Percentiles rank a stretch among this genome's conserved stretches.
phyloP scores from a whole-genome alignment of 805 yeast species.

The Candida silvatica region DNA sequence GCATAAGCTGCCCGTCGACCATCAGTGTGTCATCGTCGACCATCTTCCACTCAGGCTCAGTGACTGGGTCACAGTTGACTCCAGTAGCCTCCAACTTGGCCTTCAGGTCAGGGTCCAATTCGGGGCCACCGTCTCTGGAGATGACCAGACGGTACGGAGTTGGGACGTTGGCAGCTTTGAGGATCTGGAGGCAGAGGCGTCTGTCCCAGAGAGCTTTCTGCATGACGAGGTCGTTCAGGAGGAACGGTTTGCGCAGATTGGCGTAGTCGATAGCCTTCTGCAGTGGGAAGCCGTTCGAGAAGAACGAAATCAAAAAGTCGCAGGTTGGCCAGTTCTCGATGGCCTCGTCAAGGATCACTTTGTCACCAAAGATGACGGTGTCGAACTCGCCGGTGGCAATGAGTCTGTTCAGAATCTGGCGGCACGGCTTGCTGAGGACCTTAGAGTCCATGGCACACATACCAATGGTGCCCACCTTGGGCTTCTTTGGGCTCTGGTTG shows the following conservation, averaged over 20 bases:
- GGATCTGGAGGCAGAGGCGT: conserved; percentile 69
- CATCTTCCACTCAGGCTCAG: conserved; percentile 83
- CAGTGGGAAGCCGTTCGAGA: conserved; percentile 92
- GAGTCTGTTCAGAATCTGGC: conserved; percentile 79
- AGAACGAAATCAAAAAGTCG: conserved; percentile 88
- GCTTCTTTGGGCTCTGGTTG: conserved; percentile 37
- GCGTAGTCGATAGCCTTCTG: conserved; percentile 92
- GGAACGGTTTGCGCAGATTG: conserved; percentile 79
- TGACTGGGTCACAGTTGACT: conserved; percentile 36
- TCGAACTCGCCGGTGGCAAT: conserved; percentile 94
- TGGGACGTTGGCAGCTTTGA: conserved; percentile 78
- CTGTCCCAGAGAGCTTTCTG: conserved; percentile 98
- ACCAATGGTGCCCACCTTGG: conserved; percentile 86
- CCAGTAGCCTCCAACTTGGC: conserved; percentile 55
- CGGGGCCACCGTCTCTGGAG: conserved; percentile 95
- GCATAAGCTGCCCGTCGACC: conserved; percentile 63
- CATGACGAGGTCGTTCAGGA: conserved; percentile 80
- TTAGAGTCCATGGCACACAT: conserved; percentile 99
- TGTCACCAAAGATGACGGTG: conserved; percentile 94
- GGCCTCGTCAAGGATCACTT: conserved; percentile 86
- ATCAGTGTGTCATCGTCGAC: conserved; percentile 74
- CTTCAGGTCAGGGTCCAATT: conserved; percentile 59
- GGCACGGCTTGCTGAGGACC: conserved; percentile 91
- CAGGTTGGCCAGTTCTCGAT: conserved; percentile 99
- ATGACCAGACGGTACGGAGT: conserved; percentile 86